Base-by-base conservation (phyloP, 768 basidiomycete species). In the Lactarius vividus region DNA sequence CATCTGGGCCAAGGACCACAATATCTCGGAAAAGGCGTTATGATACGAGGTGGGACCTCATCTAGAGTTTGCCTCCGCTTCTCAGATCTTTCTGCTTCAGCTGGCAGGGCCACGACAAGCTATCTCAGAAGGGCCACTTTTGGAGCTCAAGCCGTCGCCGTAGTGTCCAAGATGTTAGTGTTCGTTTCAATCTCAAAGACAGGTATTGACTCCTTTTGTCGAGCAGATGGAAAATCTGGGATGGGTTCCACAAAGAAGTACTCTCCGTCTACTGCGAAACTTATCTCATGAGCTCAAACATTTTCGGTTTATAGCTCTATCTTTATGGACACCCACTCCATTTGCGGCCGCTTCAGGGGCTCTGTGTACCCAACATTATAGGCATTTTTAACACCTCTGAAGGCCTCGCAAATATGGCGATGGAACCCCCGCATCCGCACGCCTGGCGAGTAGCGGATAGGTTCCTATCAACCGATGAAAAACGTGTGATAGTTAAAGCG, bases 371-470 rank as follows among this genome's bases (percentile, higher is more conserved):
- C 0, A 71, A 74, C 53, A 73, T 88, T 61, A 84, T 88, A 63
- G 81, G 81, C 33, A 78, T 83, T n/a, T 81, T 80, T 71, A 64
- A 77, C 39, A 75, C 76, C 65, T 69, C 78, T 40, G 76, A 75
- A 53, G 72, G 75, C 4, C 74, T 83, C 59, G 59, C 63, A 54
- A 79, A 78, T 67, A 71, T 83, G 6, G 77, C 81, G 10, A 82
- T 85, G 79, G 84, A 84, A 70, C 75, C 81, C 15, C 87, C 88
- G 1, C 84, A 88, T 68, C 76, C 74, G 15, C 78, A 78, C 7
- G 84, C 86, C 71, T 88, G 87, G 86, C 79, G 85, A 63, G 81
- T 86, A 63, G 84, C 88, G 6, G 83, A 81, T 7, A 73, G 80
- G 7, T 79, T 77, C 42, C 87, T 88, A 84, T 84, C 86, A 2